Conservation (phyloP, 495 filamentous ascomycete species). For the Sporormia fimetaria region DNA sequence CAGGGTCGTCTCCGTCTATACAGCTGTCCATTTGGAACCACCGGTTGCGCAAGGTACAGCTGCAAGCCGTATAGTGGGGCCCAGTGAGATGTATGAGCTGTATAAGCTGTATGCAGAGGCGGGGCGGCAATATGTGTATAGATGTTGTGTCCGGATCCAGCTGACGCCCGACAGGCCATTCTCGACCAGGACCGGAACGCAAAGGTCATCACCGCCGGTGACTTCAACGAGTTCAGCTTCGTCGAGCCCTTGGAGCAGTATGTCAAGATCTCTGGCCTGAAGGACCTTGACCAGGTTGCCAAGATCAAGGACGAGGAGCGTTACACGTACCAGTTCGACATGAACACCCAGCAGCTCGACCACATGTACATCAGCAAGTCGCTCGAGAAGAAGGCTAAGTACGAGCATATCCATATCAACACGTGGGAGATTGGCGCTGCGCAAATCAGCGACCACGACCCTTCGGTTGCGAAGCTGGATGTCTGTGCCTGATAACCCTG, state of each 20-base stretch:
- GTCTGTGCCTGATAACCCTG: constrained; percentile 34
- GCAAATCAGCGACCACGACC: constrained; percentile 48
- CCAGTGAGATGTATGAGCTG: too few relatives aligned
- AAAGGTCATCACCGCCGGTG: constrained; percentile 40
- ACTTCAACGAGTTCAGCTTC: constrained; percentile 55
- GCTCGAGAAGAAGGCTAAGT: constrained; percentile 31
- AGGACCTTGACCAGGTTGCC: constrained; percentile 44
- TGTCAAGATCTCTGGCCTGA: constrained; percentile 33
- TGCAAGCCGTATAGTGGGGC: too few relatives aligned
- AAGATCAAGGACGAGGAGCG: constrained; percentile 39
- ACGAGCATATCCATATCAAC: constrained; percentile 53
- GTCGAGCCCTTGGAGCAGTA: constrained; percentile 41
- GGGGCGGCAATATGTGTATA: too few relatives aligned
- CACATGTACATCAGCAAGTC: constrained; percentile 47
- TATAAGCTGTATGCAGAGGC: too few relatives aligned
- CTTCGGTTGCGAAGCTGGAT: constrained; percentile 44
- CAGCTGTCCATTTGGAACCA: too few relatives aligned
- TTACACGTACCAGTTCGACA: constrained; percentile 49
- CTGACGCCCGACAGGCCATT: constrained; percentile 31
- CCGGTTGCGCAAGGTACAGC: too few relatives aligned
- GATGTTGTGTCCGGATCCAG: too few relatives aligned
- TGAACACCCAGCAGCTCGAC: constrained; percentile 47
- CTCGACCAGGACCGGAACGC: constrained; percentile 36
- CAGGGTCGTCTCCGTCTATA: too few relatives aligned
- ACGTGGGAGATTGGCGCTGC: constrained; percentile 43